Evolutionary conservation across 1,139 yeast species (phyloP).

Genomic region (Candida neerlandica): DNA sequence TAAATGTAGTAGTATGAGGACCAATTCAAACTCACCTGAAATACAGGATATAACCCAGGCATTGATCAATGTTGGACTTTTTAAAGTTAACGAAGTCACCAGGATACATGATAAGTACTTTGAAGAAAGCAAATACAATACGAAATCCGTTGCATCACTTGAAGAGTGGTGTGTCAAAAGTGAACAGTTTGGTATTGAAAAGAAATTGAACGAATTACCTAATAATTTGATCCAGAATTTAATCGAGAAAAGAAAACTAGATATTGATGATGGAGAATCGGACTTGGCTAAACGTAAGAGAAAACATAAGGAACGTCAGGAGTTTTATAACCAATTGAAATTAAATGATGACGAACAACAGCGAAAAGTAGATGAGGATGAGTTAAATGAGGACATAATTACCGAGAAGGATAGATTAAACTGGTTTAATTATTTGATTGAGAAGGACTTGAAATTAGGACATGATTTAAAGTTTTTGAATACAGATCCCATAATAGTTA

Average conservation of each 20-base stretch:
- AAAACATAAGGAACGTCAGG: conserved; percentile 35
- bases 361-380: conserved; percentile 16
- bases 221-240: conserved; percentile 31
- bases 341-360: conserved; percentile 24
- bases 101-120: conserved; percentile 21
- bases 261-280: conserved; percentile 27
- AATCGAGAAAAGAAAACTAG: conserved; percentile 41
- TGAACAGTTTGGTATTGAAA: conserved; percentile 27
- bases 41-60: conserved; percentile 66
- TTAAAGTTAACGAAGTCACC: conserved; percentile 40
- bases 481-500: conserved; percentile 28
- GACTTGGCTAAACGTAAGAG: conserved; percentile 30
- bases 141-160: conserved; percentile 43
- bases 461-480: conserved; percentile 41
- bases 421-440: conserved; percentile 48
- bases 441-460: conserved; percentile 47
- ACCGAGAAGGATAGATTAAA: conserved; percentile 30
- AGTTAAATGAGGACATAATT: conserved; percentile 29
- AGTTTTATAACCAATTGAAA: conserved; percentile 43
- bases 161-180: conserved; percentile 35
- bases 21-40: conserved; percentile 29
- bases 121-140: conserved; percentile 28
- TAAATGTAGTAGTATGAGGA: conserved; percentile 21
- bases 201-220: conserved; percentile 38
- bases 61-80: conserved; percentile 53